Conservation (phyloP, 208 protist genomes). For the Leptomonas pyrrhocoris region DNA sequence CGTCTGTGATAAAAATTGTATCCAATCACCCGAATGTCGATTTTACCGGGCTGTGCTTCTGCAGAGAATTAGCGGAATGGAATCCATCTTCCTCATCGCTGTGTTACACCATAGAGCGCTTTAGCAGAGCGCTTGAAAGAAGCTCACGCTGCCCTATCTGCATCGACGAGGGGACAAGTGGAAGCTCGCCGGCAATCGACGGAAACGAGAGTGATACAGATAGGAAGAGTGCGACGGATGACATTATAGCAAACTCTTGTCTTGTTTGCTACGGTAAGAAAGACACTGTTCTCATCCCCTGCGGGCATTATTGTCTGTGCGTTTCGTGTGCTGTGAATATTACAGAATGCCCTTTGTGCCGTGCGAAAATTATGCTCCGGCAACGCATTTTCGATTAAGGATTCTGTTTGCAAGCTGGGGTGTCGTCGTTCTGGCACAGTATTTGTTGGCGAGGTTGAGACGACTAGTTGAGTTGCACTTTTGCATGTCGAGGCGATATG, state of each 20-base stretch:
- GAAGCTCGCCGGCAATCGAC: background rate
- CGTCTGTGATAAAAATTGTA: constrained; percentile 35
- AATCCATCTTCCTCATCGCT: constrained; percentile 45
- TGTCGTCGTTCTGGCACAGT: too few relatives aligned
- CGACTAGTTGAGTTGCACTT: constrained; percentile 3
- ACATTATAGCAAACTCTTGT: constrained; percentile 29
- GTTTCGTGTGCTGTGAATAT: constrained; percentile 51
- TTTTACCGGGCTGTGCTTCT: constrained; percentile 57
- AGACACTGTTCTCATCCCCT: constrained; percentile 60
- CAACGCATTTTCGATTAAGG: constrained; percentile 34
- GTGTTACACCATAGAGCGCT: constrained; percentile 28
- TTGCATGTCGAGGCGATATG: background rate
- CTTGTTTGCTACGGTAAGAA: constrained; percentile 47
- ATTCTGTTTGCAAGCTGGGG: too few relatives aligned
- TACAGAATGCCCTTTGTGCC: constrained; percentile 54
- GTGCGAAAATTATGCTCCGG: constrained; percentile 48
- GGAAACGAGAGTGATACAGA: constrained; percentile 8
- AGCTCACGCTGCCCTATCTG: constrained; percentile 50
- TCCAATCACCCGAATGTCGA: constrained; percentile 64
- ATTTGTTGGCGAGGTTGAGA: too few relatives aligned
- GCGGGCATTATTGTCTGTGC: constrained; percentile 64
- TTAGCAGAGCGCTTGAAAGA: constrained; percentile 35
- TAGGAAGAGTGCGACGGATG: constrained; percentile 12
- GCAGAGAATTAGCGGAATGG: constrained; percentile 52
- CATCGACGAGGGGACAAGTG: constrained; percentile 31